Evolutionary conservation across 2,329 filamentous ascomycete genomes (phyloP).

Genomic region (Blastomyces emzantsi): DNA sequence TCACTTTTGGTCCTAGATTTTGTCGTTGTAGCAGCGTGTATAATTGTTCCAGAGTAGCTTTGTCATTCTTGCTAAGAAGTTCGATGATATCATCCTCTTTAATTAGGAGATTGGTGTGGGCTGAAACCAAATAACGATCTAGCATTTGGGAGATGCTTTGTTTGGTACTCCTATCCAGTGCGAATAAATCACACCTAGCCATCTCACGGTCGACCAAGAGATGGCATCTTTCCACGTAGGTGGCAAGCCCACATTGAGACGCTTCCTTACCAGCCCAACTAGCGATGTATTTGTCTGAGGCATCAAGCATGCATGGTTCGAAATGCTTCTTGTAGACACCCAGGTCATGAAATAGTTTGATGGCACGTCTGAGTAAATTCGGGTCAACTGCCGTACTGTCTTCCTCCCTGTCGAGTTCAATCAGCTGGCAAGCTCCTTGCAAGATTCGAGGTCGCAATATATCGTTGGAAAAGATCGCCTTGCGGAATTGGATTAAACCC

Average conservation of each 20-base stretch:
- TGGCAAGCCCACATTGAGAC: conserved; percentile 53
- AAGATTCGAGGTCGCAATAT: conserved; percentile 47
- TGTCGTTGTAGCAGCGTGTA: conserved; percentile 70
- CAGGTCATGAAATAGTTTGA: conserved; percentile 79
- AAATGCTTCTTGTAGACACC: conserved; percentile 71
- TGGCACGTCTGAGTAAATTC: conserved; percentile 59
- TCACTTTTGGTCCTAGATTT: conserved; percentile 60
- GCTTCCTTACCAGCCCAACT: conserved; percentile 62
- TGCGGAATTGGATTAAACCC: conserved; percentile 65
- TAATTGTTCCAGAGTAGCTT: conserved; percentile 62
- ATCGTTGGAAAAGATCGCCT: conserved; percentile 46
- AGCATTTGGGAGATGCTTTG: conserved; percentile 63
- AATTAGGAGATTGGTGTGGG: conserved; percentile 58
- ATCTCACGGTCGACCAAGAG: conserved; percentile 63
- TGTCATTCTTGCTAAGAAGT: conserved; percentile 61
- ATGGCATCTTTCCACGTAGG: conserved; percentile 65
- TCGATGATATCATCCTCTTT: conserved; percentile 59
- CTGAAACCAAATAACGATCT: conserved; percentile 61
- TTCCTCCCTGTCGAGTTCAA: conserved; percentile 59
- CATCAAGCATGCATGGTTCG: conserved; percentile 62
- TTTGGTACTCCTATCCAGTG: conserved; percentile 74
- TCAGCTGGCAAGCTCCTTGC: conserved; percentile 66
- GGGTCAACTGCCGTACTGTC: conserved; percentile 49
- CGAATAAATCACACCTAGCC: conserved; percentile 66
- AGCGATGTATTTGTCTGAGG: conserved; percentile 59